A percentile compares a stretch with the other conserved stretches of the same genome.
Conservation (phyloP, 2,329 filamentous ascomycete genomes). For the Neodidymelliopsis sp. region DNA sequence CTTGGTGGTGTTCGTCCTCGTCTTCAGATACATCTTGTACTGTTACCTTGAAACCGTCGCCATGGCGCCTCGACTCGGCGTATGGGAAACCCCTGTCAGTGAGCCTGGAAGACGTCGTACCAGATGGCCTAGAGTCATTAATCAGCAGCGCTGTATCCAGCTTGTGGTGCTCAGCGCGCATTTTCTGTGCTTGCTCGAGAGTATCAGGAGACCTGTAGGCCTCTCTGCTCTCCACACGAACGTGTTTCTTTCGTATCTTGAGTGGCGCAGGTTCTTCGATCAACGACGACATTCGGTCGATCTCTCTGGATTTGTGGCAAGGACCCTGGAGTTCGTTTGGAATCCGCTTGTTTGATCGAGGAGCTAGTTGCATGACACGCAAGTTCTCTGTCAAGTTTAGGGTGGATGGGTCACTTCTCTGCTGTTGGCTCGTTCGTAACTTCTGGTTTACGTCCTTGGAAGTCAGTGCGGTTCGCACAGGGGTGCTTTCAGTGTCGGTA, state of each 20-base stretch:
- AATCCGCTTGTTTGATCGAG: not conserved
- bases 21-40: not conserved
- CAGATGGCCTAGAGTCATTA: not conserved
- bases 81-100: not conserved
- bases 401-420: not conserved
- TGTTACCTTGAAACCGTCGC: not conserved
- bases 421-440: not conserved
- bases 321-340: not conserved
- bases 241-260: not conserved
- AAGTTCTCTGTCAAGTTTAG: not conserved
- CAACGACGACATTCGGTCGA: not conserved
- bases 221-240: not conserved
- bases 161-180: conserved; percentile 11
- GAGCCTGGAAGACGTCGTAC: not conserved
- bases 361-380: not conserved
- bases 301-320: not conserved
- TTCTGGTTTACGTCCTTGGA: conserved; percentile 1
- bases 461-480: not conserved
- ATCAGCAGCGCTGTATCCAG: not conserved
- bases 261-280: conserved; percentile 4
- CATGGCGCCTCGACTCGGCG: not conserved
- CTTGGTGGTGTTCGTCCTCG: not conserved
- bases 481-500: not conserved
- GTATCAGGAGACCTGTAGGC: not conserved
- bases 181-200: not conserved